Evolutionary conservation across 805 yeast genomes (phyloP), one percentile per base, ranked within the genome.

Genomic region (Wickerhamomyces strasburgensis): DNA sequence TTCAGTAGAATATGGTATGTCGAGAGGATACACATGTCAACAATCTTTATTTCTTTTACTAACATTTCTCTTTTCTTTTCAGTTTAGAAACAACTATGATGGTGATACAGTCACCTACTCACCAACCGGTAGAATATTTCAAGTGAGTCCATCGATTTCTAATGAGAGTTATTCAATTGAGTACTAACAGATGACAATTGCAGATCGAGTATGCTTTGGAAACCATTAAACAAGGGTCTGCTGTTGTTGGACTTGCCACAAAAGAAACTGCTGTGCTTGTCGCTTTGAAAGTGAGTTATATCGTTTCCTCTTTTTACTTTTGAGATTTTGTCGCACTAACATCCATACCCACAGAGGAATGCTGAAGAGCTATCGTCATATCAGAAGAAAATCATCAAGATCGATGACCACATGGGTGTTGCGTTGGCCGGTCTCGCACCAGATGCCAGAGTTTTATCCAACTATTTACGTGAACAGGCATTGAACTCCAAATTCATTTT

Each of bases 341-440:
- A 18, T n/a, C 11, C 34, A 21, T n/a, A 11, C 14, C 3, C 5
- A 19, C 19, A 61, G 67, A 77, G 99, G 61, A 90, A 88, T 59
- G 96, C 97, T 5, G 99, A 93, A 62, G 98, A 93, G 60, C 71
- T 93, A 47, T 97, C 98, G 18, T 87, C 97, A 28, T 93, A 89
- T 62, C 99, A 93, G 60, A 86, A 85, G 72, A 93, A 93, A 60
- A 73, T 93, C 52, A 82, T 90, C 59, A 81, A 84, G 58, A 80
- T 94, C 39, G 99, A 93, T 60, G 83, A 81, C 44, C 98, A 93
- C 60, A 65, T 93, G 73, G 99, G 98, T 24, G 73, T 93, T 47
- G 96, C 96, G 1, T 72, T 93, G 39, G 96, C 99, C 2, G 99
- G 99, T 8, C 75, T 93, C 54, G 97, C 98, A 1, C 98, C 99